Evolutionary conservation across 2,329 filamentous ascomycete genomes (phyloP), one percentile per base, ranked within the genome.

Genomic region (Colletotrichum brevisporum): DNA sequence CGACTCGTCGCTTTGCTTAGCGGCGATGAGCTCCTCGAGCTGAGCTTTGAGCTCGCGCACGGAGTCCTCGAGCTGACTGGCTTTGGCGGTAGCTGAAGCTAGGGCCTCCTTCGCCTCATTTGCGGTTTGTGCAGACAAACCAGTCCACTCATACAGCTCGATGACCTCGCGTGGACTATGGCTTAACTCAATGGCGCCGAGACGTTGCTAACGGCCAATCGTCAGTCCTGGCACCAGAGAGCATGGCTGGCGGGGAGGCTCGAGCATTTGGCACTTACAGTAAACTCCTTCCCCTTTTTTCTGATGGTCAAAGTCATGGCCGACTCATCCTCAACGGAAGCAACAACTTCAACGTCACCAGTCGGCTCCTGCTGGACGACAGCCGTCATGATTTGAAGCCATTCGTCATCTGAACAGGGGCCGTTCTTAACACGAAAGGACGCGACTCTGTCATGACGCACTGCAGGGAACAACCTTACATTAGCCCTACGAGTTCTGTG

Each of bases 61-160:
- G 3, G 86, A 84, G 52, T 83, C 78, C 73, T 91, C 86, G 45
- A 92, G 85, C 27, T 83, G 81, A 16, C 77, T 73, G 61, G 79
- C 78, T 74, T 82, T 80, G 59, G 78, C 78, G 63, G 80, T 83
- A 61, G 84, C 79, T 13, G 80, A 74, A 2, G 76, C 80, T 13
- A 87, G 77, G 16, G 84, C 80, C 51, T 82, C 76, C 55, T 83
- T 81, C 43, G 85, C 83, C 31, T 79, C 79, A 21, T 78, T 76
- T 55, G 86, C 82, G 18, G 84, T 81, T 64, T 86, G 80, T 10
- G 88, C 84, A 5, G 90, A 88, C 21, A 83, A 81, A 50, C 86
- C 86, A 68, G 91, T 92, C 92, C 92, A 95, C 64, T 92, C 89
- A 70, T 92, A 91, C 4, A 91, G 81, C 63, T 89, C 86, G 70